A percentile compares a stretch with the other conserved stretches of the same genome.
phyloP scores from a whole-genome alignment of 805 yeast genomes.

The Ogataea pignaliae region DNA sequence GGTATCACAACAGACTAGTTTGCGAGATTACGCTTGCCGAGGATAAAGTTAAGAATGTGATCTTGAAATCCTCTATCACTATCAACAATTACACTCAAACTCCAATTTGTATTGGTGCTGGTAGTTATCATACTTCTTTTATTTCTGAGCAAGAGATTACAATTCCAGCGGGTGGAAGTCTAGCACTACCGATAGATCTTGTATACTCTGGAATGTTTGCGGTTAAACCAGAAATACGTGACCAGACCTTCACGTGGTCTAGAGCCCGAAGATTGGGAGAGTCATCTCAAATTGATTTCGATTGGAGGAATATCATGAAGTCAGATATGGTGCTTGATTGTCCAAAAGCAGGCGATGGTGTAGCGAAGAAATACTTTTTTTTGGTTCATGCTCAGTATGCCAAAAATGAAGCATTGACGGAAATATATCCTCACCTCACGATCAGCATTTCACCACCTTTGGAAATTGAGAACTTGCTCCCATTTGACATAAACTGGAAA shows the following conservation, averaged over 20 bases:
- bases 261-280: conserved; percentile 31
- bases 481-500: conserved; percentile 71
- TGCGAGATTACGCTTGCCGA: conserved; percentile 66
- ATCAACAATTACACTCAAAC: conserved; percentile 66
- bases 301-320: conserved; percentile 59
- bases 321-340: conserved; percentile 59
- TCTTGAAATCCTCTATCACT: conserved; percentile 71
- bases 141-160: conserved; percentile 29
- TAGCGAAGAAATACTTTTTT: conserved; percentile 43
- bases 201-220: conserved; percentile 56
- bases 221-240: conserved; percentile 54
- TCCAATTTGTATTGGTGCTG: conserved; percentile 40
- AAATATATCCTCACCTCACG: conserved; percentile 79
- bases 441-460: conserved; percentile 79
- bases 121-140: conserved; percentile 27
- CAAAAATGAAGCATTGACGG: conserved; percentile 62
- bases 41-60: conserved; percentile 74
- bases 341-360: conserved; percentile 34
- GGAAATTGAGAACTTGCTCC: conserved; percentile 78
- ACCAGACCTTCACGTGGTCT: conserved; percentile 66
- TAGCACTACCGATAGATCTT: conserved; percentile 69
- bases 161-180: conserved; percentile 51
- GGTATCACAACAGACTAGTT: conserved; percentile 66
- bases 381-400: conserved; percentile 68
- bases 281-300: conserved; percentile 28